A percentile compares a stretch with the other conserved stretches of the same genome.
Evolutionary conservation across 176 grass and related monocot species (phyloP).

Genomic region (Rhynchospora pubera): DNA sequence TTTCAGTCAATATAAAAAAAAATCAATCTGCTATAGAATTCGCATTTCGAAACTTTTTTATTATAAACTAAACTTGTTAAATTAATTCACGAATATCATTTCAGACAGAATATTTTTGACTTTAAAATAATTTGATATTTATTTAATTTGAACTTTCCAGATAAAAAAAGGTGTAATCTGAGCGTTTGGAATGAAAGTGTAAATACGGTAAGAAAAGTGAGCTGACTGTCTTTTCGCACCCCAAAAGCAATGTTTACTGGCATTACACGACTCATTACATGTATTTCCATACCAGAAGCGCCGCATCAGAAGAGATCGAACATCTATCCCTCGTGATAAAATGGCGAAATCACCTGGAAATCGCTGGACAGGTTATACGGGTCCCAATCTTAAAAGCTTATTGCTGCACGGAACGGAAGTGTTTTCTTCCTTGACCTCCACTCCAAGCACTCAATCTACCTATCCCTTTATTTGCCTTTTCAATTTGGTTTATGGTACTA

Average conservation of each 20-base stretch:
- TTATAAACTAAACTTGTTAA: no score
- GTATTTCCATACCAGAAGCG: not conserved
- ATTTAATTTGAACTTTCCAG: no score
- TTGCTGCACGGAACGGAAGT: conserved; percentile 1
- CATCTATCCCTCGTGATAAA: not conserved
- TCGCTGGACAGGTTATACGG: not conserved
- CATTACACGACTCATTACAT: not conserved
- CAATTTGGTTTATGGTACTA: not conserved
- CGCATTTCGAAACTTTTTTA: no score
- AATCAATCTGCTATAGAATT: no score
- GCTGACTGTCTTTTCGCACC: no score
- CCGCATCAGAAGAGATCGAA: not conserved
- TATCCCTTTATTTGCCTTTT: not conserved
- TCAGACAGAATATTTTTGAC: no score
- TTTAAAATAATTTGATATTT: no score
- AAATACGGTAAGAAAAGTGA: no score
- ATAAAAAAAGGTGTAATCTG: no score
- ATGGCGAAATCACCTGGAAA: conserved; percentile 19
- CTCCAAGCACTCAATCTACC: not conserved
- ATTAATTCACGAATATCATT: no score
- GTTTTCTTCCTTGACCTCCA: conserved; percentile 22
- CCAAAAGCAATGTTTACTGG: not conserved
- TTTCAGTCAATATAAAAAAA: no score
- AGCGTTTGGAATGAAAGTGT: no score
- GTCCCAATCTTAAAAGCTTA: not conserved